These are phyloP conservation scores for Hanseniaspora osmophila DNA, from an alignment of 805 yeast genomes.

Conservation along the genomic window DNA sequence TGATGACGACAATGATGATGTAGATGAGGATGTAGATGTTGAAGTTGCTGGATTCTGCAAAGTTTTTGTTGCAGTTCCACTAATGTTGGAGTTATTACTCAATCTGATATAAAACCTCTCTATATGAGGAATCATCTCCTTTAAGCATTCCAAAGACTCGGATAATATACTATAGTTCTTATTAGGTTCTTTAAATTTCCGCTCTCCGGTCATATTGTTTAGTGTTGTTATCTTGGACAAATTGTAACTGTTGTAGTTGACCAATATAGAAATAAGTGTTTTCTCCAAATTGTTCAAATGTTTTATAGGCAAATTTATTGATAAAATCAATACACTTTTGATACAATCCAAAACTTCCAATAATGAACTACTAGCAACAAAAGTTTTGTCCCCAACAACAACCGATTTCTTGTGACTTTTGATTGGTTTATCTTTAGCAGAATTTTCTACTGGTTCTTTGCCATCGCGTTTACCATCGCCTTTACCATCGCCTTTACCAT, in stretches of 20 bases:
- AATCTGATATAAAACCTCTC: slow-evolving; percentile 19
- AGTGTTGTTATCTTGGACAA: slow-evolving; percentile 16
- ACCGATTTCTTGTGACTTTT: slow-evolving; percentile 26
- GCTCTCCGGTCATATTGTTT: slow-evolving; percentile 5
- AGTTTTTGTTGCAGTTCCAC: no score
- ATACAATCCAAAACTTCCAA: slow-evolving; percentile 27
- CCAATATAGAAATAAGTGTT: slow-evolving; percentile 29
- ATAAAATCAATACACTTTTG: slow-evolving; percentile 41
- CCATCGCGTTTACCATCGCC: no score
- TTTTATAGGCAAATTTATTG: slow-evolving; percentile 37
- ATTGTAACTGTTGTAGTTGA: slow-evolving; percentile 37
- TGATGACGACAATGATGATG: slow-evolving; percentile 8
- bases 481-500: no score
- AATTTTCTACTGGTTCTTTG: no score
- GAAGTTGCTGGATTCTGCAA: not conserved
- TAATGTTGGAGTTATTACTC: not conserved
- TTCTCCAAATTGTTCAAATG: slow-evolving; percentile 26
- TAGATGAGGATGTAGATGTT: no score
- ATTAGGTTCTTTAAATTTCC: slow-evolving; percentile 3
- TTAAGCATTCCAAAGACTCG: slow-evolving; percentile 28
- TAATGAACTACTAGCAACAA: slow-evolving; percentile 42
- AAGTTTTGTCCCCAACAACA: slow-evolving; percentile 40
- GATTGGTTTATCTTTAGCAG: not conserved
- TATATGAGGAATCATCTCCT: slow-evolving; percentile 21
- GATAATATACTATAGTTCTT: slow-evolving; percentile 29